Evolutionary conservation across 2,329 filamentous ascomycete species (phyloP).

Genomic region (Colletotrichum sublineola): DNA sequence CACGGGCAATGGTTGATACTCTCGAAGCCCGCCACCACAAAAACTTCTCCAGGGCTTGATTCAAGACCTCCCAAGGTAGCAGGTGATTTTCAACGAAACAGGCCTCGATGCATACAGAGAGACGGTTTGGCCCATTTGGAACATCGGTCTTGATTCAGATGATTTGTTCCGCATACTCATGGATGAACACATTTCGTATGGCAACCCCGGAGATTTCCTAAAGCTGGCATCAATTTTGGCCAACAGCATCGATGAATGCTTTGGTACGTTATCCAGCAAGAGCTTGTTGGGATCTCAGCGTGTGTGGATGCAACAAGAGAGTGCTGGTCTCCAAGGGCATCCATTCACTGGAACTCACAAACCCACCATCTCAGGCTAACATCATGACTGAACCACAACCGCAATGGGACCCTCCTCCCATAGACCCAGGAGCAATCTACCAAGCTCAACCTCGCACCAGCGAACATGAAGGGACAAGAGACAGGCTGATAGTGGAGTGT

Average conservation of each 20-base stretch:
- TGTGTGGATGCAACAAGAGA: not conserved
- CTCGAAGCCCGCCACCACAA: not conserved
- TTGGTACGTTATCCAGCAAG: not conserved
- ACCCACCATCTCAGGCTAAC: not conserved
- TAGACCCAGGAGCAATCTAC: not conserved
- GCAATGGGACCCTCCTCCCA: not conserved
- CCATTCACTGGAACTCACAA: not conserved
- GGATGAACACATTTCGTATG: not conserved
- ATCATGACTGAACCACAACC: not conserved
- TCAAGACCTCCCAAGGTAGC: not conserved
- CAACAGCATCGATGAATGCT: not conserved
- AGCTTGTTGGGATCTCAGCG: not conserved
- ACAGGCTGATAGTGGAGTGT: not conserved
- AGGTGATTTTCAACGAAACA: not conserved
- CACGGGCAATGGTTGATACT: not conserved
- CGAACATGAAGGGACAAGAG: not conserved
- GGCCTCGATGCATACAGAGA: not conserved
- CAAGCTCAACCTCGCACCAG: not conserved
- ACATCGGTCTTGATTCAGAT: not conserved
- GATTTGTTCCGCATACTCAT: too few species aligned
- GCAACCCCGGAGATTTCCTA: not conserved
- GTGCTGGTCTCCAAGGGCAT: not conserved
- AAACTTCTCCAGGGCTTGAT: not conserved
- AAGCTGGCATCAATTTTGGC: not conserved
- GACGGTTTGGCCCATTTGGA: not conserved